These are phyloP conservation scores for Tympanopsis confertula DNA, from an alignment of 2,329 filamentous ascomycete species.

Conservation along the genomic window DNA sequence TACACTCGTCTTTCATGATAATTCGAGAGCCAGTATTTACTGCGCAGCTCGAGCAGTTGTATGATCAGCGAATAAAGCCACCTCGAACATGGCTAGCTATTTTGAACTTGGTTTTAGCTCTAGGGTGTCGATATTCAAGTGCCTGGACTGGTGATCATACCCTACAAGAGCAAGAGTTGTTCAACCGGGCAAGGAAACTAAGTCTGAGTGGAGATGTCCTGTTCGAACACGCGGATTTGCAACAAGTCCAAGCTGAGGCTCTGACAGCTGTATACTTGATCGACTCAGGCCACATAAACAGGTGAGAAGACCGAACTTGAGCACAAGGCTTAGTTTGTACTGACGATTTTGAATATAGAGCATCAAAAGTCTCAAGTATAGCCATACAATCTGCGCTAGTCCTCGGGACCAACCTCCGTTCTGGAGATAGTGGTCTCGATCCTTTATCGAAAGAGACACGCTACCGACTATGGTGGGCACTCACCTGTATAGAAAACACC, in stretches of 20 bases:
- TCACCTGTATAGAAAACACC: not conserved
- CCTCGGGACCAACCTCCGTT: not conserved
- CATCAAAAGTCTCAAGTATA: not conserved
- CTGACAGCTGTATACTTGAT: not conserved
- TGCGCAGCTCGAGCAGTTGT: not conserved
- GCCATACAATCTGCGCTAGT: not conserved
- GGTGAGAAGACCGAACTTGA: no score
- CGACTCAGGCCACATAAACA: not conserved
- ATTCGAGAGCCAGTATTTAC: not conserved
- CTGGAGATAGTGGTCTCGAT: not conserved
- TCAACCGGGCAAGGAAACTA: not conserved
- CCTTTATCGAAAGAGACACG: not conserved
- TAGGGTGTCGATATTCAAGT: conserved; percentile 1
- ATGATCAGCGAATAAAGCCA: not conserved
- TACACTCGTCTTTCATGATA: not conserved
- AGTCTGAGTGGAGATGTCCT: not conserved
- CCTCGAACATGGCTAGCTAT: not conserved
- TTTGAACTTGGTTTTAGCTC: not conserved
- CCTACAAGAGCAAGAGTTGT: not conserved
- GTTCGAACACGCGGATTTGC: not conserved
- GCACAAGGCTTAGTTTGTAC: no score
- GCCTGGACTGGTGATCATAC: not conserved
- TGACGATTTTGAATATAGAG: no score
- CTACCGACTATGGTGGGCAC: not conserved
- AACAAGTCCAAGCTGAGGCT: not conserved